Evolutionary conservation across 345 rosid species (phyloP).

Genomic region (Raphanus raphanistrum): DNA sequence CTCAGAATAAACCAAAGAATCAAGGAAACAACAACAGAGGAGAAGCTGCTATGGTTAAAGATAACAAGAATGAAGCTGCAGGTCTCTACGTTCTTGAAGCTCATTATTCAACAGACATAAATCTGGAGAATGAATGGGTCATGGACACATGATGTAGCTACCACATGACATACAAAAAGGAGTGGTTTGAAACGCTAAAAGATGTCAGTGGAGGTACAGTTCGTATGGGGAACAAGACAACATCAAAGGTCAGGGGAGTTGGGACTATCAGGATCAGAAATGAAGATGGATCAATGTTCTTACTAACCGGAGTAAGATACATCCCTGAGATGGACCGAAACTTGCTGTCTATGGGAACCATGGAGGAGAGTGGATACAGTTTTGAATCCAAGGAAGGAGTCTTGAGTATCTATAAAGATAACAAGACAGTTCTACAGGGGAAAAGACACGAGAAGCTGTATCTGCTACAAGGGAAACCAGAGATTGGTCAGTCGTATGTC

Average conservation of each 20-base stretch:
- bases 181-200: neutral
- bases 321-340: neutral
- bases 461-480: no score
- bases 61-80: neutral
- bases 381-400: neutral
- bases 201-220: neutral
- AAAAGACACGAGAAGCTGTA: neutral
- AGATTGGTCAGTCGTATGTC: neutral
- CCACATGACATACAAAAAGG: neutral
- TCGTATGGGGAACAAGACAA: neutral
- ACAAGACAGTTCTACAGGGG: neutral
- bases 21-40: neutral
- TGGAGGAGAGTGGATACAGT: neutral
- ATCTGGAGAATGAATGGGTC: neutral
- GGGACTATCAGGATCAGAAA: neutral
- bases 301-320: neutral
- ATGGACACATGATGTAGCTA: neutral
- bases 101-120: neutral
- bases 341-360: neutral
- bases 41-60: neutral
- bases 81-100: neutral
- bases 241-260: neutral
- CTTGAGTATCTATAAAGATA: neutral
- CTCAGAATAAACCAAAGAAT: neutral
- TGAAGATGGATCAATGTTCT: neutral